Conservation (phyloP, 371 early-diverging fungal genomes). For the Choanephora cucurbitarum region DNA sequence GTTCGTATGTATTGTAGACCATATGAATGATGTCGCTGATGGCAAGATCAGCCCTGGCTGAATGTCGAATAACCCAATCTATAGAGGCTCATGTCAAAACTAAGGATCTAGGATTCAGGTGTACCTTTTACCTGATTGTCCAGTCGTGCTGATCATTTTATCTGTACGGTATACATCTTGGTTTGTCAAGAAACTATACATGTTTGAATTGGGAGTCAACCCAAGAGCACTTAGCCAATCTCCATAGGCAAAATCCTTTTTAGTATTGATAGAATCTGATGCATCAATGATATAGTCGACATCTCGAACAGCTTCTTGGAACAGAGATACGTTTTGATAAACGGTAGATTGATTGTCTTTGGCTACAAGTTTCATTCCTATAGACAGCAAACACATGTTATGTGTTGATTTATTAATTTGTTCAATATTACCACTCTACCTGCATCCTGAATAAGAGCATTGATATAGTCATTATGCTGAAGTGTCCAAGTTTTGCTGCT, state of each 20-base stretch:
- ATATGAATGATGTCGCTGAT: slow-evolving; percentile 40
- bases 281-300: slow-evolving; percentile 25
- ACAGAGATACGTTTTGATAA: slow-evolving; percentile 2
- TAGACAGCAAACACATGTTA: background rate
- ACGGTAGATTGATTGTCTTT: slow-evolving; percentile 10
- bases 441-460: slow-evolving; percentile 20
- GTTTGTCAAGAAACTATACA: slow-evolving; percentile 6
- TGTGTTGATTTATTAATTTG: no score
- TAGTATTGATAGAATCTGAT: slow-evolving; percentile 13
- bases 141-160: slow-evolving; percentile 12
- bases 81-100: background rate
- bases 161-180: slow-evolving; percentile 22
- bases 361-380: slow-evolving; percentile 12
- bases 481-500: slow-evolving; percentile 15
- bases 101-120: background rate
- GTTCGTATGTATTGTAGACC: slow-evolving; percentile 44
- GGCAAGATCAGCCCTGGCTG: slow-evolving; percentile 44
- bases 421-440: no score
- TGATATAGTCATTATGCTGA: slow-evolving; percentile 2
- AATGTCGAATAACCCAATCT: slow-evolving; percentile 41
- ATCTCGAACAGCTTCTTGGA: slow-evolving; percentile 14
- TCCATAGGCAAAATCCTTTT: slow-evolving; percentile 16
- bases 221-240: slow-evolving; percentile 21
- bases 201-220: slow-evolving; percentile 10
- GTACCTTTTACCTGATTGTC: slow-evolving; percentile 26